A percentile compares a stretch with the other conserved stretches of the same genome.
These are phyloP conservation scores for Pittosporum tobira DNA, from an alignment of 129 eudicot species.

Conservation along the genomic window DNA sequence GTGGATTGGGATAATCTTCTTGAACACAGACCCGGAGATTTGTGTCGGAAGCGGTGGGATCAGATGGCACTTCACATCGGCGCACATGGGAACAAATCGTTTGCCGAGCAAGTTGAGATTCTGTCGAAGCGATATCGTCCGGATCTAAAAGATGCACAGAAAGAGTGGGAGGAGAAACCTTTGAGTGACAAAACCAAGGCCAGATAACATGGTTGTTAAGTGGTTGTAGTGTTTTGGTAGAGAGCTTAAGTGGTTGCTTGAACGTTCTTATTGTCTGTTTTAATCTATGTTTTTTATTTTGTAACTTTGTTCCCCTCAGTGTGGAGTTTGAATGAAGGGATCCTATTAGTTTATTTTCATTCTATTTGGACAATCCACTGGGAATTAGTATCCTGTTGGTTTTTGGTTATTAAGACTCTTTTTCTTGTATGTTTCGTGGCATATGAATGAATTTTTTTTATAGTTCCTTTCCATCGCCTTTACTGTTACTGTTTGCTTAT, in stretches of 20 bases:
- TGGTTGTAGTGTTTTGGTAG: neutral
- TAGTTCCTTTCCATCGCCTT: no score
- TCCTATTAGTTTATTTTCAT: no score
- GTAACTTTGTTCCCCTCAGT: neutral
- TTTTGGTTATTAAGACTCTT: no score
- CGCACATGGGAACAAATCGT: constrained; percentile 33
- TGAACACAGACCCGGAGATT: constrained; percentile 45
- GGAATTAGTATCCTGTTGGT: no score
- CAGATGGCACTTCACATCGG: constrained; percentile 66
- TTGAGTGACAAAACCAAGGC: neutral
- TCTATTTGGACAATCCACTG: no score
- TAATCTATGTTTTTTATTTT: neutral
- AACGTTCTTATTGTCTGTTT: neutral
- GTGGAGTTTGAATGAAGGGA: no score
- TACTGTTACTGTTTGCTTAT: no score
- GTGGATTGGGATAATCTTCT: constrained; percentile 77
- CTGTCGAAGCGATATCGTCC: constrained; percentile 52
- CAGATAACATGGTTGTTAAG: neutral
- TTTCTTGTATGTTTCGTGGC: no score
- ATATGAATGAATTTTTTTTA: no score
- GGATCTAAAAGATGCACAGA: constrained; percentile 38
- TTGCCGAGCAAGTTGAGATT: constrained; percentile 54
- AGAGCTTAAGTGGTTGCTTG: neutral
- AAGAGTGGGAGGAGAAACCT: constrained; percentile 52
- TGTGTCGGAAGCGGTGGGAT: constrained; percentile 52